A percentile compares a stretch with the other conserved stretches of the same genome.
phyloP scores from a whole-genome alignment of 2,329 filamentous ascomycete genomes.

The Ampelomyces quisqualis region DNA sequence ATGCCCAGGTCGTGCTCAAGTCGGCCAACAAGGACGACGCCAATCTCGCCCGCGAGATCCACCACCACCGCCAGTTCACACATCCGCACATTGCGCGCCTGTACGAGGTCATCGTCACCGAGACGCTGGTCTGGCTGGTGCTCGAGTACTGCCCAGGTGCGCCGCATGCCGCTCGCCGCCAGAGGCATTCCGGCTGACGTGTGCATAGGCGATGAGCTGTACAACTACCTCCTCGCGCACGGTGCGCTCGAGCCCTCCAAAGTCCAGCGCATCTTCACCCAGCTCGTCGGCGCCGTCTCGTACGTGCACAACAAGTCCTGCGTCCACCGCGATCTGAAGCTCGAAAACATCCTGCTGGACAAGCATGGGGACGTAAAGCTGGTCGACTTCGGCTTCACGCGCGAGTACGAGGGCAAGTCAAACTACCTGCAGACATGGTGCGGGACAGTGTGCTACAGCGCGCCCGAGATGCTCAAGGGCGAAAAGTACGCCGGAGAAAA shows the following conservation, averaged over 20 bases:
- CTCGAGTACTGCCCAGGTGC: conserved; percentile 92
- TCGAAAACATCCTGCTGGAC: conserved; percentile 95
- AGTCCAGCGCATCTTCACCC: conserved; percentile 93
- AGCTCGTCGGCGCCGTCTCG: conserved; percentile 89
- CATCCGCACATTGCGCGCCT: conserved; percentile 95
- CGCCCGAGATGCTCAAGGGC: conserved; percentile 96
- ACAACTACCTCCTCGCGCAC: conserved; percentile 89
- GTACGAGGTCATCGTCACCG: conserved; percentile 98
- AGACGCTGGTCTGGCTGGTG: conserved; percentile 91
- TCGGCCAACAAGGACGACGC: conserved; percentile 94
- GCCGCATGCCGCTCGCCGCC: too few relatives aligned
- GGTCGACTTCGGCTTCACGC: conserved; percentile 96
- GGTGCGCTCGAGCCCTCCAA: conserved; percentile 81
- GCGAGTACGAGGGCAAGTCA: conserved; percentile 92
- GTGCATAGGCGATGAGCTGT: conserved; percentile 81
- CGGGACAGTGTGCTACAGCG: conserved; percentile 95
- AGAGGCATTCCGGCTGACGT: too few relatives aligned
- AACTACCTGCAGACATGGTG: conserved; percentile 98
- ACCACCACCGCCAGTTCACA: conserved; percentile 96
- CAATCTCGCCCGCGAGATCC: conserved; percentile 95
- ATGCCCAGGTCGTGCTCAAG: conserved; percentile 87
- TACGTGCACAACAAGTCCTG: conserved; percentile 96
- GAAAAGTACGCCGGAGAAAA: conserved; percentile 98
- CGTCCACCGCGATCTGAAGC: conserved; percentile 93
- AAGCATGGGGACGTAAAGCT: conserved; percentile 97